A percentile compares a stretch with the other conserved stretches of the same genome.
Conservation (phyloP, 1,284 basidiomycete species). For the Chalciporus piperatoides region DNA sequence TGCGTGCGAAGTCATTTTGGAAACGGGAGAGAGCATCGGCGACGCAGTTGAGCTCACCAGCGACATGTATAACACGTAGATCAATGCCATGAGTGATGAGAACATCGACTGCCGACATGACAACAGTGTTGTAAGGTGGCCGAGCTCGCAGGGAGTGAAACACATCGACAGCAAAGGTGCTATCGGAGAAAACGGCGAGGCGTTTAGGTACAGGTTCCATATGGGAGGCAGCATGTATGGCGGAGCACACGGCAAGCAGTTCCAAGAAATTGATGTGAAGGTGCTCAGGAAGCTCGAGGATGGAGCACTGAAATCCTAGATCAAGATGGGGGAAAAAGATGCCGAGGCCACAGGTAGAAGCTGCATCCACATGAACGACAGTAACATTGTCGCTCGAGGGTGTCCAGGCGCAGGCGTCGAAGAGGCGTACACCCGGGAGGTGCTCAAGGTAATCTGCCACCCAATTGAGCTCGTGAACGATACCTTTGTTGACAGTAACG, state of each 20-base stretch:
- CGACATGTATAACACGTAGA: neutral
- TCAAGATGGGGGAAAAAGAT: neutral
- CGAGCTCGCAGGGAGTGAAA: neutral
- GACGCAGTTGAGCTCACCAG: neutral
- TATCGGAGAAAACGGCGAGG: neutral
- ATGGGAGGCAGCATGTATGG: neutral
- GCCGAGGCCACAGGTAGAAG: neutral
- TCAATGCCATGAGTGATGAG: neutral
- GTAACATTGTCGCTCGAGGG: neutral
- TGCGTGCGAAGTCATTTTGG: neutral
- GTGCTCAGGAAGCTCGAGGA: neutral
- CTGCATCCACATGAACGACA: neutral
- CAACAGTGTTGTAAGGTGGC: neutral
- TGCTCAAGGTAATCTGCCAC: neutral
- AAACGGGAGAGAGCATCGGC: neutral
- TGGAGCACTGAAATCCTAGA: neutral
- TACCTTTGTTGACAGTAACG: neutral
- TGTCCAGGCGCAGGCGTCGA: neutral
- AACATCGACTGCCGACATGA: neutral
- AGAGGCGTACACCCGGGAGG: neutral
- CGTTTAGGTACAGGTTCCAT: neutral
- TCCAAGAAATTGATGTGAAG: neutral
- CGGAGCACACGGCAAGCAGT: neutral
- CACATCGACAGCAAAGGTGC: neutral
- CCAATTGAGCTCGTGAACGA: neutral